Base-by-base conservation (phyloP, 1,284 basidiomycete genomes). In the Wallemia mellicola region DNA sequence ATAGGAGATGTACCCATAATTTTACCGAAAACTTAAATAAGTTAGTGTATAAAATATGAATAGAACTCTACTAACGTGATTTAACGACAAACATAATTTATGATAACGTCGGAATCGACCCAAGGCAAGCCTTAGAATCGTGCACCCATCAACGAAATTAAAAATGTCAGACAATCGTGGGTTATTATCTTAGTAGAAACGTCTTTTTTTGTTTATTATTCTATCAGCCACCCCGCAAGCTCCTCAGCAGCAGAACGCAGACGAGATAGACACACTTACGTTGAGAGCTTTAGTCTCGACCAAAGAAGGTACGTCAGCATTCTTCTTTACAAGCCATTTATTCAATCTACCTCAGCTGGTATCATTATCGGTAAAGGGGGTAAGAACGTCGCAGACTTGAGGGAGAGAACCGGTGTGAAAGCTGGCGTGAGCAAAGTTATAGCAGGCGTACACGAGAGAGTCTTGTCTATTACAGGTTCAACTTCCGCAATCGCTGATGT, bases 391-490 rank as follows among this genome's bases (percentile, higher is more conserved):
- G 92, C 92, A 64, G 85, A 89, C 72, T 79, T 98, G 65, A 80
- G 92, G 64, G 86, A 92, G 66, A 80, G 85, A 68, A 94, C 89
- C 58, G 87, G 86, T 65, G 89, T 94, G 73, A 96, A 91, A 75
- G 91, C 92, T 62, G 92, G 92, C 68, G 92, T 98, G 70, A 88
- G 83, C 78, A 96, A 95, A 73, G 91, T 96, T 74, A 88, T 94
- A 62, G 81, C 81, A 60, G 92, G 92, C 65, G 88, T 98, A 63
- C 88, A 94, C 71, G 92, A 98, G 73, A 85, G 92, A 66, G 88
- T 96, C 66, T 80, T 98, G 68, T 88, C 83, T 67, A 84, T 96
- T 70, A 82, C 79, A 62, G 92, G 92, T 62, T 79, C 84, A 59
- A 81, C 92, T 66, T 86, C 94, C 65, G 82, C 80, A 63, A 85